Evolutionary conservation across 1,284 basidiomycete species (phyloP).

Genomic region (Moesziomyces sp.): DNA sequence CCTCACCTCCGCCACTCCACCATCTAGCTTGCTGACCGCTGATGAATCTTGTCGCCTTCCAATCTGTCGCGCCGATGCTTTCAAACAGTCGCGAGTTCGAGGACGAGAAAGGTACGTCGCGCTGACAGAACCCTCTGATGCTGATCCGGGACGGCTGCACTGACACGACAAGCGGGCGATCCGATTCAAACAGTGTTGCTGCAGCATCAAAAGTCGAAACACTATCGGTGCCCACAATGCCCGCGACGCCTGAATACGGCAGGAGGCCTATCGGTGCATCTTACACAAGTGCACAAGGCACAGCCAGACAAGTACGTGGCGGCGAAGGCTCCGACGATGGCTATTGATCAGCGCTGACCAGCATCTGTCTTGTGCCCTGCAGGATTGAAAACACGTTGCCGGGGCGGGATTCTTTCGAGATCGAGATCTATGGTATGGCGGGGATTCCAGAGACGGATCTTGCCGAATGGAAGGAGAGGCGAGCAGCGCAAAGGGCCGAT

Average conservation of each 20-base stretch:
- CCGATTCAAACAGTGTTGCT: conserved; percentile 78
- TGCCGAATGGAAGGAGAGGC: conserved; percentile 90
- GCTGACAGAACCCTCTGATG: no score
- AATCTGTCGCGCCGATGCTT: not conserved
- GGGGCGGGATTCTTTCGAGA: conserved; percentile 95
- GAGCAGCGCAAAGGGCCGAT: conserved; percentile 46
- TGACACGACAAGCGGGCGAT: not conserved
- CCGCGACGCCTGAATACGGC: conserved; percentile 95
- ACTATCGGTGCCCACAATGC: conserved; percentile 97
- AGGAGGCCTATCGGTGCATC: conserved; percentile 96
- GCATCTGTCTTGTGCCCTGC: conserved; percentile 30
- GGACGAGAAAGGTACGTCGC: conserved; percentile 62
- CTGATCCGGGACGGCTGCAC: not conserved
- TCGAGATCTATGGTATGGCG: conserved; percentile 99
- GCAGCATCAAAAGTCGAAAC: conserved; percentile 99
- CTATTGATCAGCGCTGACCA: conserved; percentile 56
- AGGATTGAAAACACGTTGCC: conserved; percentile 96
- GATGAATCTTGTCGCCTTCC: not conserved
- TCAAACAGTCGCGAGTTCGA: conserved; percentile 63
- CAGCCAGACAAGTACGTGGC: conserved; percentile 89
- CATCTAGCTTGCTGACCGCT: conserved; percentile 4
- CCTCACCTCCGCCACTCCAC: not conserved
- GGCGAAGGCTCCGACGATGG: not conserved
- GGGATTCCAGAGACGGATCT: conserved; percentile 94
- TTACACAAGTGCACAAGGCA: conserved; percentile 97